These are phyloP conservation scores for Xylaria telfairii DNA, from an alignment of 495 filamentous ascomycete species.

Conservation along the genomic window DNA sequence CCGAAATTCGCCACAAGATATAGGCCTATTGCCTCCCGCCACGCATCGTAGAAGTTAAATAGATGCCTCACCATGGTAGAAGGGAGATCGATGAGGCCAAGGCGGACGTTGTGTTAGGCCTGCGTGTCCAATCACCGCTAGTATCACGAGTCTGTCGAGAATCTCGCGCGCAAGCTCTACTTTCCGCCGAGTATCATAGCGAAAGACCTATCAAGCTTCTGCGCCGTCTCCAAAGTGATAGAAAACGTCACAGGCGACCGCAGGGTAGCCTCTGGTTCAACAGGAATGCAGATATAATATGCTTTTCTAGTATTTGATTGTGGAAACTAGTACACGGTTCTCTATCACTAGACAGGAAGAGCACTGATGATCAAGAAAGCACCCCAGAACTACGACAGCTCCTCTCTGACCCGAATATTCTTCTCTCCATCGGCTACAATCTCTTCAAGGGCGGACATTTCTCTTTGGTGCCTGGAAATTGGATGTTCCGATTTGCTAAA, in stretches of 20 bases:
- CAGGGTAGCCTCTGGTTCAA: neutral
- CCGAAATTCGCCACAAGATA: neutral
- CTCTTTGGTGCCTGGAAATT: neutral
- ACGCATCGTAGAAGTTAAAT: neutral
- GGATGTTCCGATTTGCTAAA: neutral
- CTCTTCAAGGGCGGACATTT: neutral
- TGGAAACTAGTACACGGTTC: too few relatives aligned
- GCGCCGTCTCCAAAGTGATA: neutral
- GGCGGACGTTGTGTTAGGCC: neutral
- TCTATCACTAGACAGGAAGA: too few relatives aligned
- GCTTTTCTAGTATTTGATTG: too few relatives aligned
- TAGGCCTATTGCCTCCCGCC: neutral
- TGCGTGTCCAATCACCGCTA: neutral
- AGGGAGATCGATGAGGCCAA: neutral
- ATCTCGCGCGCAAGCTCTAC: neutral
- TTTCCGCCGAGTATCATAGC: neutral
- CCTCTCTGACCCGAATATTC: neutral
- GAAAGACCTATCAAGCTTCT: neutral
- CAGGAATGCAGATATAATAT: neutral
- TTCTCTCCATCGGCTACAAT: neutral
- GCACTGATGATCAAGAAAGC: neutral
- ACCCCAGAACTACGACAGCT: neutral
- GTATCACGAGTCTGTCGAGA: neutral
- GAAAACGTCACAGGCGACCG: neutral
- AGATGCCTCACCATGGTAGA: too few relatives aligned